Conservation (phyloP, 2,329 filamentous ascomycete species). For the Alternaria sp. region DNA sequence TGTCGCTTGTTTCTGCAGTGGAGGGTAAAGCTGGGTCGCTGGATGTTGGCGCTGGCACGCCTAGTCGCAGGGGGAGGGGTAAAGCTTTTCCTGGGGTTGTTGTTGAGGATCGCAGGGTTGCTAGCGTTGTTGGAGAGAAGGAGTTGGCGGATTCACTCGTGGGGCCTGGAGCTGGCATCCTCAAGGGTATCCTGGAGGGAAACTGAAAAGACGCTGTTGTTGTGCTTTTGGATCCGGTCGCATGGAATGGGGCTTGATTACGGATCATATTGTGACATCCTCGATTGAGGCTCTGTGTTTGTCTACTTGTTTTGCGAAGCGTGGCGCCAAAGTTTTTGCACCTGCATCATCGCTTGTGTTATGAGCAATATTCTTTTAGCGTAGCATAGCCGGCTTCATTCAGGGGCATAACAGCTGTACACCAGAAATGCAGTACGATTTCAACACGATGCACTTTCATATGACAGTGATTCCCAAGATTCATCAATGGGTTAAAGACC, state of each 20-base stretch:
- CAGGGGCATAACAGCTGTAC: background rate
- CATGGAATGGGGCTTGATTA: background rate
- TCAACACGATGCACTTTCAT: background rate
- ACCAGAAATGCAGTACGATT: conserved; percentile 4
- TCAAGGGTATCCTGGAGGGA: conserved; percentile 46
- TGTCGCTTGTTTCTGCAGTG: conserved; percentile 78
- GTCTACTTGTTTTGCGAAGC: conserved; percentile 16
- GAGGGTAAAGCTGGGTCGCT: conserved; percentile 77
- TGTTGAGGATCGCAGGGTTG: conserved; percentile 78
- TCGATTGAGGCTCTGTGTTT: background rate
- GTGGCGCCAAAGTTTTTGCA: background rate
- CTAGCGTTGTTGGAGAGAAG: conserved; percentile 80
- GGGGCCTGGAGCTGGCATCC: conserved; percentile 57
- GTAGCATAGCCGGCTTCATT: conserved; percentile 9
- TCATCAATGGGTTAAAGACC: background rate
- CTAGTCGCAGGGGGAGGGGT: conserved; percentile 71
- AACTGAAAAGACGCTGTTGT: conserved; percentile 9
- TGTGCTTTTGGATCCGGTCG: background rate
- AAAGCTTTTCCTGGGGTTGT: conserved; percentile 55
- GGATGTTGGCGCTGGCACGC: conserved; percentile 68
- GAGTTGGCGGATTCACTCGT: conserved; percentile 77
- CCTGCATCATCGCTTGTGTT: conserved; percentile 12
- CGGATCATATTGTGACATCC: background rate
- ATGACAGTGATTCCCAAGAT: background rate
- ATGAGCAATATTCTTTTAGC: conserved; percentile 11